phyloP scores from a whole-genome alignment of 257 asterid genomes.

The Nicotiana benthamiana region DNA sequence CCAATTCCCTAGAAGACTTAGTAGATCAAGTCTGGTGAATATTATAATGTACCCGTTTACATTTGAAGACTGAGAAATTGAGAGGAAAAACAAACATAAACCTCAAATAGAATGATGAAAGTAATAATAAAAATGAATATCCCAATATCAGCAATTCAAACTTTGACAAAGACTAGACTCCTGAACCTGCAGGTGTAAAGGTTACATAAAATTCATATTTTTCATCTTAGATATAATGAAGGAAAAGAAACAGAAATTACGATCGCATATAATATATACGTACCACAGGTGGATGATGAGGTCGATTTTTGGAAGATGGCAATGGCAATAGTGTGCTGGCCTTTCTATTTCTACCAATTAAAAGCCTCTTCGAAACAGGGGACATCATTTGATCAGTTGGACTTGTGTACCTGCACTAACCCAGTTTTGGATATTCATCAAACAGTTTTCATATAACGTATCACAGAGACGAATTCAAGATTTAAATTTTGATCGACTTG shows the following conservation, averaged over 20 bases:
- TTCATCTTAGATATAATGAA: background rate
- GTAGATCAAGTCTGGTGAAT: background rate
- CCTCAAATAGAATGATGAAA: background rate
- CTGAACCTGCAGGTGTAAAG: conserved; percentile 21
- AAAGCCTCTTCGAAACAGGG: conserved; percentile 53
- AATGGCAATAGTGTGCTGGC: conserved; percentile 42
- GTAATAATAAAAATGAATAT: background rate
- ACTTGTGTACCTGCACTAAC: conserved; percentile 42
- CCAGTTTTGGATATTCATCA: background rate
- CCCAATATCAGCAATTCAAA: conserved; percentile 8
- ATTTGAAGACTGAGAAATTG: background rate
- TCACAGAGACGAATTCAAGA: too few relatives aligned
- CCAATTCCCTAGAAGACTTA: background rate
- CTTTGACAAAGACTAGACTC: conserved; percentile 15
- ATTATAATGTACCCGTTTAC: background rate
- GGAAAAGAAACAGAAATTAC: background rate
- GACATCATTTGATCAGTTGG: conserved; percentile 75
- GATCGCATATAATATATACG: background rate
- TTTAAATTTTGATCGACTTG: too few relatives aligned
- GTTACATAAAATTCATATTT: background rate
- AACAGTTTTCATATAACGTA: too few relatives aligned
- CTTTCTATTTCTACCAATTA: conserved; percentile 30
- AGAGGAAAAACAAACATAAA: background rate
- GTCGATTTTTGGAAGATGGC: conserved; percentile 41
- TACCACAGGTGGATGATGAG: background rate